A percentile compares a stretch with the other conserved stretches of the same genome.
These are phyloP conservation scores for Quercus glauca DNA, from an alignment of 306 rosid genomes.

Conservation along the genomic window DNA sequence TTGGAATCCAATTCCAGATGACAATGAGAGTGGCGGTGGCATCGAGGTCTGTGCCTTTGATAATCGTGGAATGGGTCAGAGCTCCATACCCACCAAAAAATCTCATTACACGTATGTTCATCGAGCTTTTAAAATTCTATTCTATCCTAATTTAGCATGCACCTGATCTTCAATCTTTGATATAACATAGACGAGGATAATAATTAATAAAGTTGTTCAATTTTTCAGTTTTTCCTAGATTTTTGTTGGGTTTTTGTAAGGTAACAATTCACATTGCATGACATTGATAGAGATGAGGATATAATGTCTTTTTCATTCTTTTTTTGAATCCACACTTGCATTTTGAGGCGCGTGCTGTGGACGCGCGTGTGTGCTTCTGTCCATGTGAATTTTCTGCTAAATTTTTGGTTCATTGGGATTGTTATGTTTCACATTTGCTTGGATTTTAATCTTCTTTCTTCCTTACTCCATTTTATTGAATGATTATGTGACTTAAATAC, in stretches of 20 bases:
- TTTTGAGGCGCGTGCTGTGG: not conserved
- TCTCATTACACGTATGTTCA: conserved; percentile 76
- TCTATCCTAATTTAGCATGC: too few relatives aligned
- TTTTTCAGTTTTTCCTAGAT: too few relatives aligned
- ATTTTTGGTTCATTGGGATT: not conserved
- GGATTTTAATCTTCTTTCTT: not conserved
- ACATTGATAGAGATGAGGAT: too few relatives aligned
- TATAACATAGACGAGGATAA: too few relatives aligned
- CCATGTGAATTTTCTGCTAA: not conserved
- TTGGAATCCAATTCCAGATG: conserved; percentile 21
- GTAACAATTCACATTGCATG: too few relatives aligned
- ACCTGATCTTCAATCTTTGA: too few relatives aligned
- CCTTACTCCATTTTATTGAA: not conserved
- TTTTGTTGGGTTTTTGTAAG: too few relatives aligned
- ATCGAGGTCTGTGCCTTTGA: conserved; percentile 88
- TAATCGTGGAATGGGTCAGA: conserved; percentile 90
- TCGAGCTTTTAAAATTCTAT: too few relatives aligned
- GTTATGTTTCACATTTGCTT: not conserved
- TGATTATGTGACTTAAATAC: too few relatives aligned
- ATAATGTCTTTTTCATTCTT: too few relatives aligned
- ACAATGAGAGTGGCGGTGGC: conserved; percentile 47
- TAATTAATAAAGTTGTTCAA: too few relatives aligned
- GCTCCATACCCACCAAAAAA: conserved; percentile 61
- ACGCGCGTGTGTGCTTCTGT: not conserved
- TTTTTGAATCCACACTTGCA: not conserved